Evolutionary conservation across 495 filamentous ascomycete genomes (phyloP).

Genomic region (Aspergillus funiculosus): DNA sequence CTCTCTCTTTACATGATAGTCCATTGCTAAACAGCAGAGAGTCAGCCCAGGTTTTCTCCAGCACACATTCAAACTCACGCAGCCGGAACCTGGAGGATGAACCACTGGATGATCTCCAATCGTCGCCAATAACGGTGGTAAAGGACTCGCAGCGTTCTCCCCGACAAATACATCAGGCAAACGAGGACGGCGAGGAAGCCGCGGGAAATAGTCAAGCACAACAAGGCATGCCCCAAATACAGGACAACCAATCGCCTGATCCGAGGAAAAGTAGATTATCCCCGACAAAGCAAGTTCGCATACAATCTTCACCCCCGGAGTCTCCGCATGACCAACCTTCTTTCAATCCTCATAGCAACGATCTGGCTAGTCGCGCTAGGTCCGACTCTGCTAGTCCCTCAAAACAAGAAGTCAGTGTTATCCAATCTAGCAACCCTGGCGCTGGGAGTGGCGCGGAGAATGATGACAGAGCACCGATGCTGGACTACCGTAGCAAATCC

Average conservation of each 20-base stretch:
- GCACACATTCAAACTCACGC: slow-evolving; percentile 1
- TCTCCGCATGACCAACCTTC: slow-evolving; percentile 11
- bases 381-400: slow-evolving; percentile 10
- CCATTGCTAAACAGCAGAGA: slow-evolving; percentile 11
- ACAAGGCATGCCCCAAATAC: slow-evolving; percentile 10
- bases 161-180: slow-evolving; percentile 10
- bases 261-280: slow-evolving; percentile 23
- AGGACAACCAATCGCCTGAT: slow-evolving; percentile 16
- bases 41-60: slow-evolving; percentile 3
- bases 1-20: slow-evolving; percentile 29
- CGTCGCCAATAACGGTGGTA: slow-evolving; percentile 37
- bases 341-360: slow-evolving; percentile 4
- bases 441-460: not conserved
- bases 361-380: not conserved
- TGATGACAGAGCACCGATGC: slow-evolving; percentile 2
- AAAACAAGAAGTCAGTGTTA: slow-evolving; percentile 7
- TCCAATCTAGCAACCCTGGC: slow-evolving; percentile 18
- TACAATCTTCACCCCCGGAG: slow-evolving; percentile 26
- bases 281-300: slow-evolving; percentile 22
- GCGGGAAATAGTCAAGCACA: slow-evolving; percentile 2
- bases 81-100: slow-evolving; percentile 10
- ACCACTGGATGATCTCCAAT: slow-evolving; percentile 14
- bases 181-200: not conserved
- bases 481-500: slow-evolving; percentile 24
- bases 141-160: slow-evolving; percentile 48